Base-by-base conservation (phyloP, 257 asterid genomes). In the Fraxinus anomala region DNA sequence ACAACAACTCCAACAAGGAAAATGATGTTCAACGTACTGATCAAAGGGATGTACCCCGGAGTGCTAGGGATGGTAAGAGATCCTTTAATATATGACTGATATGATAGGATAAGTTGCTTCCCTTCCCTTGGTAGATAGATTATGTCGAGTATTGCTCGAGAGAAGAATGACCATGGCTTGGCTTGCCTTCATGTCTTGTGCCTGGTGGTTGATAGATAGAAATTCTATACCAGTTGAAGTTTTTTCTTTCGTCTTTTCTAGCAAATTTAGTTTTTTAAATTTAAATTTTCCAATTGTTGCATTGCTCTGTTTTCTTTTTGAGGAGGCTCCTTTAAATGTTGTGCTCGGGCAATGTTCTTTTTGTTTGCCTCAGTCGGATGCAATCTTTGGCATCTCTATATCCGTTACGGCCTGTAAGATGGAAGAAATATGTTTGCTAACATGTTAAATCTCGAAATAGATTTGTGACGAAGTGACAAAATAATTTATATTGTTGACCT, bases 151-250 rank as follows among this genome's bases (percentile, higher is more conserved):
- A 67, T 76, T 75, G 34, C 31, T 74, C 49, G 31, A 76, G 81
- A 79, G 74, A 80, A 70, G 77, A 77, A 72, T n/a, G 82, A 12
- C 75, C 47, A 8, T 75, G 77, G 80, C 71, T 66, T 76, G 69
- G 51, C 68, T 76, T 76, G 68, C 51, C 63, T 42, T 79, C 77
- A 23, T 70, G 74, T 77, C 84, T 74, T 76, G 74, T 44, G 81
- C 82, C 81, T 76, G 88, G 68, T 80, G 80, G 82, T 66, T 68
- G 76, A 72, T 83, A 81, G 87, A 75, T 83, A 68, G 82, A 72
- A 76, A 68, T 51, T 42, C 49, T 21, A 17, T 37, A n/a, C 74
- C 34, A 36, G 74, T 71, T 71, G 74, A 49, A 36, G 17, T 71
- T 10, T 21, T 21, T 21, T 39, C 21, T 2, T 70, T 36, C 21